Percentiles rank a stretch among this genome's conserved stretches.
These are phyloP conservation scores for Zostera marina DNA, from an alignment of 116 monocot species.

Conservation along the genomic window DNA sequence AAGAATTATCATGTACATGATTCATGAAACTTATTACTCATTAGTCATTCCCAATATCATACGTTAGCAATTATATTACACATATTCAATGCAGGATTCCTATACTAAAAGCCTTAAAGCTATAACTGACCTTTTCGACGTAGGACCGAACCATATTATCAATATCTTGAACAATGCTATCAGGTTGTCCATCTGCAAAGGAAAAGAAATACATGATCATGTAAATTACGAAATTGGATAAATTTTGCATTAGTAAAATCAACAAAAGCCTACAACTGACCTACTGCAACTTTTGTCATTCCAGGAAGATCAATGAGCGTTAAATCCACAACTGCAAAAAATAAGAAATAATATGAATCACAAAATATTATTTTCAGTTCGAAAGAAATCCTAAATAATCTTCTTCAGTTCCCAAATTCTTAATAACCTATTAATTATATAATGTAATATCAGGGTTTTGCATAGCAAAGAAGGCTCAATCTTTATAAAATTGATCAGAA, in stretches of 20 bases:
- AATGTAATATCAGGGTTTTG: not conserved
- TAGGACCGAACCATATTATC: constrained; percentile 96
- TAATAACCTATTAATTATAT: not conserved
- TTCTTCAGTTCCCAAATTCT: no score
- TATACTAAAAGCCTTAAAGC: not conserved
- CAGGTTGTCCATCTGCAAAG: constrained; percentile 71
- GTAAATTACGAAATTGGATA: not conserved
- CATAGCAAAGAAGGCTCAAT: not conserved
- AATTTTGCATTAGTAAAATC: not conserved
- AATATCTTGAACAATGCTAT: constrained; percentile 89
- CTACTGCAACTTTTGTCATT: constrained; percentile 86
- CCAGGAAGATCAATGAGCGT: constrained; percentile 93
- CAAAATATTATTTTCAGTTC: not conserved
- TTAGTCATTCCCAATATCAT: not conserved
- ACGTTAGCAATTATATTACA: not conserved
- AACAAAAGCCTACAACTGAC: constrained; percentile 18
- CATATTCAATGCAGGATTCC: not conserved
- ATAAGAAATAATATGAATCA: not conserved
- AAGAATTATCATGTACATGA: not conserved
- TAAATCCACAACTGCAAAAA: constrained; percentile 66
- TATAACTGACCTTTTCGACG: constrained; percentile 69
- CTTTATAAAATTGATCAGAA: no score
- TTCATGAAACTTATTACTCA: no score
- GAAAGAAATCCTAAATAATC: no score
- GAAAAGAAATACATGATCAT: not conserved